Evolutionary conservation across 768 basidiomycete species (phyloP), one percentile per base, ranked within the genome.

Genomic region (Cubamyces lactineus): DNA sequence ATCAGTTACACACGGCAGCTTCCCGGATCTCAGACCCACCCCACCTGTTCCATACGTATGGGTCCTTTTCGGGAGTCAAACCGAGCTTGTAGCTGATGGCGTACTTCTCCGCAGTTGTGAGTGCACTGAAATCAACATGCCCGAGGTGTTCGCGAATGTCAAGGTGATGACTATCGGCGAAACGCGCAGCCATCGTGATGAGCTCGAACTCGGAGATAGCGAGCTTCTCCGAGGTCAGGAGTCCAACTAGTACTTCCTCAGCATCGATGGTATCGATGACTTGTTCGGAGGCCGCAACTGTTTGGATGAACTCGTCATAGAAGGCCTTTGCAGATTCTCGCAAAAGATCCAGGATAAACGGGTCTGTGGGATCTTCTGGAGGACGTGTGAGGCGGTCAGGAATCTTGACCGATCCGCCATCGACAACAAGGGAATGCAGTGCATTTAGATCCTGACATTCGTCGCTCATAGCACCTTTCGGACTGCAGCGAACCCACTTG

Each of bases 361-460:
- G 74, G 5, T 75, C 75, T 1, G 71, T 69, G 9, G 78, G 76
- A 26, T 77, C 75, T 0, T 85, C 85, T 2, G 84, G 82, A 16
- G 73, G 81, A n/a, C 47, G 26, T 4, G 72, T 70, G 23, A 88
- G 72, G 48, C 82, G 76, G 41, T 83, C 85, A 0, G 83, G 87
- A 53, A 85, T 86, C 68, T 76, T 84, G 53, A 88, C 80, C 12
- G 78, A 77, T 0, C 83, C 87, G 0, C 87, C 87, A 64, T 89
- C 87, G 1, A 88, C 87, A 2, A 82, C 85, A 56, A 86, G 85
- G 2, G 87, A 89, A 65, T 89, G 86, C 9, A 89, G 72, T 0
- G 86, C 87, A 61, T 88, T 89, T 24, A 89, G 76, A 67, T 89
- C 87, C 66, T 88, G 87, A 64, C 87, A 89, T 73, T 89, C 82